These are phyloP conservation scores for Solanum habrochaites DNA, from an alignment of 257 asterid species.

Conservation along the genomic window DNA sequence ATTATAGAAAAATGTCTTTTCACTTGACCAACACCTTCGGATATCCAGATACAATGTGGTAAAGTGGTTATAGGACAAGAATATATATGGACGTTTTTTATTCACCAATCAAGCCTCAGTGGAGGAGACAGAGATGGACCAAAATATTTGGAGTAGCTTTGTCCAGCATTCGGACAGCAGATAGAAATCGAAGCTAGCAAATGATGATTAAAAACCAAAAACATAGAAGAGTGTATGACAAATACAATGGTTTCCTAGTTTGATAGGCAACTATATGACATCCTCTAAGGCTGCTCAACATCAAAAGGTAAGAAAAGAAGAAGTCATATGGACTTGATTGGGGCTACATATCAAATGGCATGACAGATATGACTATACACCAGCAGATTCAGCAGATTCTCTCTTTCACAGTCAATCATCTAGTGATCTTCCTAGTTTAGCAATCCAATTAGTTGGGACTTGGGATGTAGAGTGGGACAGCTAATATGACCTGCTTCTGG, in stretches of 20 bases:
- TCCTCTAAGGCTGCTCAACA: background rate
- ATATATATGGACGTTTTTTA: background rate
- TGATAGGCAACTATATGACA: background rate
- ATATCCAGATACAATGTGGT: background rate
- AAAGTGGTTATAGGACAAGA: background rate
- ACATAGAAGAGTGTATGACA: background rate
- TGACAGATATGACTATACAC: background rate
- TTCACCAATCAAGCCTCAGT: background rate
- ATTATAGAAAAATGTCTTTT: background rate
- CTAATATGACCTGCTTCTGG: background rate
- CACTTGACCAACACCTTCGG: background rate
- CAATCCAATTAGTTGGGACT: background rate
- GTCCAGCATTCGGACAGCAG: background rate
- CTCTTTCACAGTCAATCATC: background rate
- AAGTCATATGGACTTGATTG: background rate
- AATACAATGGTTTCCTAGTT: background rate
- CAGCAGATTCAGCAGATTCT: background rate
- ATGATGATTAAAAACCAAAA: background rate
- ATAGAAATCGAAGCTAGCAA: background rate
- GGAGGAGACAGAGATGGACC: background rate
- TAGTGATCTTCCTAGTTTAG: background rate
- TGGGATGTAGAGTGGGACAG: background rate
- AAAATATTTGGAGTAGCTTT: background rate
- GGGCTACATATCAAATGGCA: background rate
- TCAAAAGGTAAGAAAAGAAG: background rate